Conservation (phyloP, 768 basidiomycete species). For the Russula brevipes region DNA sequence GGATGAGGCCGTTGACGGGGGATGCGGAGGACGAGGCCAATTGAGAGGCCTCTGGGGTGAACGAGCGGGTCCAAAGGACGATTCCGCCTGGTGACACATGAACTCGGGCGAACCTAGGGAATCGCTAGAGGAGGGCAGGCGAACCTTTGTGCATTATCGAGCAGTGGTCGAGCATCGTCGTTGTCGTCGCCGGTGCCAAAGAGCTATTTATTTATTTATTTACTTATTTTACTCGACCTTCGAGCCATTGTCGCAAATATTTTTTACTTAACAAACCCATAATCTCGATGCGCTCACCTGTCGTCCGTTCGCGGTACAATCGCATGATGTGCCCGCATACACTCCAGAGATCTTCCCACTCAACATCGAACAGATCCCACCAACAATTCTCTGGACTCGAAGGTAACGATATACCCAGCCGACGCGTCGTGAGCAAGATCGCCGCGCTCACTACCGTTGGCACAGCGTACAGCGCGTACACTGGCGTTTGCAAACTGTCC, state of each 20-base stretch:
- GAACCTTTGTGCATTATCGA: conserved; percentile 91
- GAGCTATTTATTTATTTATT: conserved; percentile 5
- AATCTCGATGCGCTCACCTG: conserved; percentile 43
- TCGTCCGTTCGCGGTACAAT: conserved; percentile 57
- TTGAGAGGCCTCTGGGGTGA: conserved; percentile 78
- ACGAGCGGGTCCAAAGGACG: conserved; percentile 91
- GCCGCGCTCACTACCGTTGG: conserved; percentile 87
- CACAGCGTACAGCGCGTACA: conserved; percentile 85
- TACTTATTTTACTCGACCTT: conserved; percentile 37
- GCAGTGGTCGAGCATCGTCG: conserved; percentile 85
- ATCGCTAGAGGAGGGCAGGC: not conserved
- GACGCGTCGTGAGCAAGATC: conserved; percentile 75
- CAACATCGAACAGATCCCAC: conserved; percentile 93
- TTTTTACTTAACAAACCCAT: conserved; percentile 64
- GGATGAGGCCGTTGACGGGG: conserved; percentile 83
- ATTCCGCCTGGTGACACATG: conserved; percentile 60
- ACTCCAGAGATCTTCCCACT: conserved; percentile 83
- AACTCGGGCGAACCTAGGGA: conserved; percentile 2
- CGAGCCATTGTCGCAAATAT: conserved; percentile 79
- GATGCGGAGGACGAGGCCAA: conserved; percentile 67
- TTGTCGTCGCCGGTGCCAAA: no score
- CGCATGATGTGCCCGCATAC: conserved; percentile 83
- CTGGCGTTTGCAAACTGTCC: conserved; percentile 85
- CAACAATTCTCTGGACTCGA: conserved; percentile 67
- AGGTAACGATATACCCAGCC: conserved; percentile 69